Percentiles rank a stretch among this genome's conserved stretches.
Conservation (phyloP, 192 early-diverging fungal species). For the Backusella tuberculispora region DNA sequence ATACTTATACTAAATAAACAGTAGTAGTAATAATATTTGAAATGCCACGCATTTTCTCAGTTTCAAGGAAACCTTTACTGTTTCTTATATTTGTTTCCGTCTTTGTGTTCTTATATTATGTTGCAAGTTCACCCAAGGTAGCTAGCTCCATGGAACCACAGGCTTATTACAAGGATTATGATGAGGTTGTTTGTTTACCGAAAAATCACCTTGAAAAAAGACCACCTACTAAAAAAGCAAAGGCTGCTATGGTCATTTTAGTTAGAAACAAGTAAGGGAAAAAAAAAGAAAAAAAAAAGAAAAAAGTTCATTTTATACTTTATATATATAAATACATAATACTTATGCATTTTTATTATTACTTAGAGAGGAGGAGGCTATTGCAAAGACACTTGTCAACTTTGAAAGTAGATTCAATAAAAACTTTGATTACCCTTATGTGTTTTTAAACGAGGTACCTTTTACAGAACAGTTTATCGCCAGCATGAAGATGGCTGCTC, state of each 20-base stretch:
- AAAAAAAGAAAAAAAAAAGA: background rate
- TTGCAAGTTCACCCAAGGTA: conserved; percentile 34
- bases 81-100: conserved; percentile 32
- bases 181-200: conserved; percentile 42
- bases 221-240: conserved; percentile 44
- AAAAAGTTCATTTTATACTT: background rate
- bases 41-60: conserved; percentile 17
- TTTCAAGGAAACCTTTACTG: conserved; percentile 41
- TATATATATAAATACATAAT: background rate
- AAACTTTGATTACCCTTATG: conserved; percentile 80
- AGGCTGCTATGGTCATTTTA: conserved; percentile 65
- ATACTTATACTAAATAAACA: too few relatives aligned
- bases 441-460: conserved; percentile 77
- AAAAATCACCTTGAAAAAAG: conserved; percentile 30
- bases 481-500: conserved; percentile 50
- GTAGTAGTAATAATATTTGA: background rate
- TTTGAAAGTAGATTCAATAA: conserved; percentile 75
- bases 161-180: conserved; percentile 43
- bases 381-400: conserved; percentile 57
- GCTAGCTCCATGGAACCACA: conserved; percentile 34
- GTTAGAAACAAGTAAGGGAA: conserved; percentile 59
- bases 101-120: conserved; percentile 37
- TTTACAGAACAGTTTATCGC: conserved; percentile 70
- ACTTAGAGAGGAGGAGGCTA: conserved; percentile 55
- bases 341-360: background rate